Conservation (phyloP, 2,329 filamentous ascomycete species). For the Apiospora koreana region DNA sequence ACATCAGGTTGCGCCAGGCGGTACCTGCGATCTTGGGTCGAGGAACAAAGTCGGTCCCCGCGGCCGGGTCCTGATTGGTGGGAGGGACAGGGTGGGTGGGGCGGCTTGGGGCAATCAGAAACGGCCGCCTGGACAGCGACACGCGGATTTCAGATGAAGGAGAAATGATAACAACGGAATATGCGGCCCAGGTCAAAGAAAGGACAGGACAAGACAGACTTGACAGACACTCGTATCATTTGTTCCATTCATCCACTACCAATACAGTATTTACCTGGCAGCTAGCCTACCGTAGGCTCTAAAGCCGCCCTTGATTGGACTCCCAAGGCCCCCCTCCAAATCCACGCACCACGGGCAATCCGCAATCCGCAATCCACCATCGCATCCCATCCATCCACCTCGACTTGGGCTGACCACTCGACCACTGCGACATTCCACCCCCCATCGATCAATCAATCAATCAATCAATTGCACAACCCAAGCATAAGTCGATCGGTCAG, state of each 20-base stretch:
- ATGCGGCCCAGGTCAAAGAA: too few species aligned
- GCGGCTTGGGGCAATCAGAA: background rate
- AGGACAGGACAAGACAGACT: too few species aligned
- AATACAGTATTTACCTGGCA: background rate
- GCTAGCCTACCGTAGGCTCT: background rate
- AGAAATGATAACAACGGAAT: too few species aligned
- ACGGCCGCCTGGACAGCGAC: background rate
- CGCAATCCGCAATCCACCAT: background rate
- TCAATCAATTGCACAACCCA: background rate
- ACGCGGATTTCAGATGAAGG: too few species aligned
- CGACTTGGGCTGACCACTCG: background rate
- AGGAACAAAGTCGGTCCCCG: background rate
- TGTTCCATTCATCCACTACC: background rate
- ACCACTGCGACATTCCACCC: conserved; percentile 2
- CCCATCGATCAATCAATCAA: background rate
- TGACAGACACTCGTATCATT: background rate
- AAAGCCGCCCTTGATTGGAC: background rate
- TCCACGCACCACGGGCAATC: background rate
- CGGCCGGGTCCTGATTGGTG: background rate
- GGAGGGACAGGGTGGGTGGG: background rate
- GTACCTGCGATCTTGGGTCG: background rate
- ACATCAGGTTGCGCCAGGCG: background rate
- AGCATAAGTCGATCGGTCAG: background rate
- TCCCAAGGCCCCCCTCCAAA: background rate
- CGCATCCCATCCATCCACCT: background rate